Evolutionary conservation across 176 grass and related monocot species (phyloP), one percentile per base, ranked within the genome.

Genomic region (Triticum dicoccoides): DNA sequence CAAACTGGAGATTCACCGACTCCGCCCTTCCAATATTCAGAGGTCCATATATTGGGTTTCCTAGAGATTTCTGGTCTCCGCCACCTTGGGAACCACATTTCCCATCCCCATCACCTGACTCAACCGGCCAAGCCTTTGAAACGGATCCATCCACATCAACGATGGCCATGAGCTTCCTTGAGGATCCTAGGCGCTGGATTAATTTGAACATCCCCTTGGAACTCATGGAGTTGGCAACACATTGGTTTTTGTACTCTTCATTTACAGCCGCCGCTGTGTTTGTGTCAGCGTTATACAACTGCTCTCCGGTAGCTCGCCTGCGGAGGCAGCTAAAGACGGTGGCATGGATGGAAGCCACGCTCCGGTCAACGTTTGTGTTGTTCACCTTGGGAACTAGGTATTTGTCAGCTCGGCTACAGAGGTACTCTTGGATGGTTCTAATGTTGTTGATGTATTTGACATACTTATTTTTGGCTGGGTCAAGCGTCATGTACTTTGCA

Each of bases 401-500:
- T 65, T 98, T 98, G 11, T 93, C 87, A 69, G 95, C 87, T 79
- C 95, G 88, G 25, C 92, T 95, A 80, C 85, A 90, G 61, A 93
- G 95, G 86, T 98, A 98, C 72, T 98, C 91, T 82, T 98, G 95
- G 80, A 98, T 98, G 11, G 86, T 85, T 82, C 95, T 92, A 72
- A 98, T 98, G 84, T 98, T 98, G 72, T 78, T 85, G 42, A 98
- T 95, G 76, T 97, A 97, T 83, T 93, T 97, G 25, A 97, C 90
- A 79, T 97, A 91, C 65, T 97, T 97, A 70, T 95, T 97, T 85
- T 93, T 95, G 51, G 85, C 71, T 61, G 95, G 92, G 59, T 97
- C 95, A 68, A 97, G 82, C 9, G 95, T 95, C 95, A 98, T 98
- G 77, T 98, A 98, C 86, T 98, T 98, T 85, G 95, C 95, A 61